Percentiles rank a stretch among this genome's conserved stretches.
Conservation (phyloP, 2,329 filamentous ascomycete genomes). For the Beauveria sp. region DNA sequence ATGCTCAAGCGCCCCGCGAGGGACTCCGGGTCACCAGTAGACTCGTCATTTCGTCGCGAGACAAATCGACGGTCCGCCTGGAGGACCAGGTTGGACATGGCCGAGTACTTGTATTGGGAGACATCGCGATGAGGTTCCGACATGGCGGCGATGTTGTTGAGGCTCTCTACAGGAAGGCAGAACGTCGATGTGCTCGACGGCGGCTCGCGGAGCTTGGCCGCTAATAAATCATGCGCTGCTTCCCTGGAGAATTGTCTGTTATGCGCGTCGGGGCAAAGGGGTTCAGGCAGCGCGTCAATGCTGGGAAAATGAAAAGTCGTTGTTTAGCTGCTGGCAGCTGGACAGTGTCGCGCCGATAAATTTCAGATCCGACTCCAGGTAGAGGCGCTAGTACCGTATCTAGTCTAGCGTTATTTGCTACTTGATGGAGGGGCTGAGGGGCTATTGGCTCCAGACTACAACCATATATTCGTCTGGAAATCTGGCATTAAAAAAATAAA, state of each 20-base stretch:
- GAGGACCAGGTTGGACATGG: constrained; percentile 99
- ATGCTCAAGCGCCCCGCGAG: constrained; percentile 90
- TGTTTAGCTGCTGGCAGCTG: constrained; percentile 12
- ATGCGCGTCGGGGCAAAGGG: neutral
- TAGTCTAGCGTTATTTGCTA: constrained; percentile 11
- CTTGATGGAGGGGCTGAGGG: neutral
- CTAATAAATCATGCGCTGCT: constrained; percentile 10
- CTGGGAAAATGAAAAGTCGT: neutral
- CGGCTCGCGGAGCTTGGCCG: constrained; percentile 11
- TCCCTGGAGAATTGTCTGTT: neutral
- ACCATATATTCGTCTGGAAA: neutral
- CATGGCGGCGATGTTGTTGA: constrained; percentile 45
- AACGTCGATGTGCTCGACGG: constrained; percentile 12
- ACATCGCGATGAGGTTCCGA: constrained; percentile 72
- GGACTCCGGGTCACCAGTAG: constrained; percentile 94
- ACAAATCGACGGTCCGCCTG: constrained; percentile 97
- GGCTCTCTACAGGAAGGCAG: neutral
- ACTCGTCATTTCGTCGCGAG: constrained; percentile 84
- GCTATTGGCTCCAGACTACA: neutral
- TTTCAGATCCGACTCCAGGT: constrained; percentile 23
- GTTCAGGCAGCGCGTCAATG: constrained; percentile 6
- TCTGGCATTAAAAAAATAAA: no score
- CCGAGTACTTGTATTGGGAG: constrained; percentile 97
- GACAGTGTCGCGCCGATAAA: constrained; percentile 25
- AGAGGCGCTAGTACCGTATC: constrained; percentile 8